Evolutionary conservation across 2,329 filamentous ascomycete species (phyloP).

Genomic region (Neonectria neomacrospora): DNA sequence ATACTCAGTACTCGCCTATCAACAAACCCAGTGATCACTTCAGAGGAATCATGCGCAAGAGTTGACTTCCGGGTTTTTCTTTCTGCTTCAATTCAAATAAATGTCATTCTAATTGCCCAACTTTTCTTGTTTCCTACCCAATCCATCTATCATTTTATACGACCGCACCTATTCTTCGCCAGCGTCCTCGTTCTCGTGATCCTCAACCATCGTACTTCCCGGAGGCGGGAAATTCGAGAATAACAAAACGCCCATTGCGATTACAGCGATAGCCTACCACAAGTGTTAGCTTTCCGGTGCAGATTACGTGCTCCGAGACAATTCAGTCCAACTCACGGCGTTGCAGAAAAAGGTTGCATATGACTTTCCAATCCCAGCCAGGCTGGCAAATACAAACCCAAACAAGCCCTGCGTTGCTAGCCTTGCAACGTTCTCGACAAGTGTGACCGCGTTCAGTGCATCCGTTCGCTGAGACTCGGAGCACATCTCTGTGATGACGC

Average conservation of each 20-base stretch:
- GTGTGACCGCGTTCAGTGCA: conserved; percentile 74
- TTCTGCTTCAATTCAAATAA: no score
- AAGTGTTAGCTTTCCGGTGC: conserved; percentile 23
- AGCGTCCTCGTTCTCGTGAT: conserved; percentile 22
- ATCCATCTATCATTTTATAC: neutral
- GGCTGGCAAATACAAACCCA: conserved; percentile 72
- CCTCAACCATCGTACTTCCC: conserved; percentile 51
- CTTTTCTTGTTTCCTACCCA: neutral
- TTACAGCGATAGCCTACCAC: conserved; percentile 60
- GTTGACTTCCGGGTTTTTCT: no score
- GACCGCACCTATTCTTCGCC: neutral
- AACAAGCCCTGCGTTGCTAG: conserved; percentile 73
- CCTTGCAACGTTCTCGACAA: conserved; percentile 75
- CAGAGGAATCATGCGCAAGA: no score
- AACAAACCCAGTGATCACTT: no score
- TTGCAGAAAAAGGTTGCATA: conserved; percentile 76
- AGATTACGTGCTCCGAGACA: neutral
- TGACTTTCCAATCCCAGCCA: conserved; percentile 68
- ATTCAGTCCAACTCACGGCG: conserved; percentile 58
- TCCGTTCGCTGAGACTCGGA: conserved; percentile 70
- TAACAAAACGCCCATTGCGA: conserved; percentile 54
- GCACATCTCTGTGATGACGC: conserved; percentile 78
- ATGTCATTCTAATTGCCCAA: neutral
- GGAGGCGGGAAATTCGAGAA: conserved; percentile 56
- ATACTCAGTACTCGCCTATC: no score